Conservation (phyloP, 169 alveolate genomes). For the Blepharisma undulans region DNA sequence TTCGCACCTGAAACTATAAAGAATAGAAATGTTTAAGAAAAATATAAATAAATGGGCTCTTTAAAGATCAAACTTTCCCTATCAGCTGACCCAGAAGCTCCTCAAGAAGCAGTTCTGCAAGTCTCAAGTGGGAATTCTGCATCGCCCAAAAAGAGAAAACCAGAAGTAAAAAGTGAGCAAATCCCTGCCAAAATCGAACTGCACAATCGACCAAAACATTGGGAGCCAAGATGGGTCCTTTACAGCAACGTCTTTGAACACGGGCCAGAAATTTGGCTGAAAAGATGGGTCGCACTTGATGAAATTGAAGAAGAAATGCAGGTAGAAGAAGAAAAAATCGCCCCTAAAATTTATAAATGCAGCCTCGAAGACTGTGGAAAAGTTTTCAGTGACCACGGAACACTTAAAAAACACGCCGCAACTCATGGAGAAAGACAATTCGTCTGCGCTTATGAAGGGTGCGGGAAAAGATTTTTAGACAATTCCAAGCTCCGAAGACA, state of each 20-base stretch:
- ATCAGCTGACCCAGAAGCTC: not conserved
- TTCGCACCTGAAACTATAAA: slow-evolving; percentile 37
- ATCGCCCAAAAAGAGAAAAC: not conserved
- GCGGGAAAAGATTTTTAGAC: slow-evolving; percentile 83
- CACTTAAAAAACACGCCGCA: slow-evolving; percentile 72
- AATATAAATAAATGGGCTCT: not conserved
- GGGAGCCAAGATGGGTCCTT: slow-evolving; percentile 30
- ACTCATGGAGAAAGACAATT: slow-evolving; percentile 72
- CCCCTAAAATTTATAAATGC: slow-evolving; percentile 52
- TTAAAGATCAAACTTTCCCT: slow-evolving; percentile 2
- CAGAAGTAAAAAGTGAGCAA: not conserved
- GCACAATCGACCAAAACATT: not conserved
- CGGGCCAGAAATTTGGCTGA: slow-evolving; percentile 16
- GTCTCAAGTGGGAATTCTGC: not conserved
- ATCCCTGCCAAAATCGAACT: not conserved
- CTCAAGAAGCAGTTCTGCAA: not conserved
- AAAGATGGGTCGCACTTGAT: slow-evolving; percentile 28
- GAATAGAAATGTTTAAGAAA: not conserved
- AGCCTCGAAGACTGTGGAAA: slow-evolving; percentile 75
- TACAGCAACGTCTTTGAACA: slow-evolving; percentile 25
- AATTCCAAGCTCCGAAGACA: slow-evolving; percentile 85
- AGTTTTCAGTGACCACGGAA: slow-evolving; percentile 70
- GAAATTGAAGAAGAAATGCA: slow-evolving; percentile 35
- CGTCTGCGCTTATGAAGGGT: slow-evolving; percentile 77
- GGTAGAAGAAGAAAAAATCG: slow-evolving; percentile 11